Evolutionary conservation across 805 yeast species (phyloP), one percentile per base, ranked within the genome.

Genomic region (Sungouiozyma ichnusensis): DNA sequence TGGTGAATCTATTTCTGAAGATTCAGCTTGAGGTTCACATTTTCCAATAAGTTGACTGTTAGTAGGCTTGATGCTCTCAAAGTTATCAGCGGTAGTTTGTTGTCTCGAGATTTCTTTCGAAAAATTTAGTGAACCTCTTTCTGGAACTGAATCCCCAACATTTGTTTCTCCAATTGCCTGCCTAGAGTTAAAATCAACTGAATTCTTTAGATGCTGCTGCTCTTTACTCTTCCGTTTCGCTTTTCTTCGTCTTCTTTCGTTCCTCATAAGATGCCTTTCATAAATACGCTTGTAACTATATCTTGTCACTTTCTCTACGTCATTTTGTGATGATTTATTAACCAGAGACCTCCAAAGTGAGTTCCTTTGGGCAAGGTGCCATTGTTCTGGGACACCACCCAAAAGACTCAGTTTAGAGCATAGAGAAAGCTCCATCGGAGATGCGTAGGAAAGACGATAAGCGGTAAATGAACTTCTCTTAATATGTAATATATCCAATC

Each of bases 391-490:
- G 2, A 79, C 55, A 0, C 69, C 65, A 0, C 90, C 90, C 4
- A 83, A 48, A 7, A 80, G 60, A 0, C 73, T 58, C 1, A 70
- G 64, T 38, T 65, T 64, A 1, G 85, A 69, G 9, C 65, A 60
- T n/a, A 65, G 62, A 3, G 76, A 63, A 5, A 83, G 54, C 42
- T 74, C 72, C 3, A 51, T 40, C 0, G 80, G 64, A 7, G 68
- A 63, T n/a, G 74, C 68, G 55, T 77, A 79, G 14, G 69, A 59
- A 19, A 83, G 61, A 35, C 83, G 65, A 44, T 70, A 76, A 0
- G 82, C 80, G 0, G 85, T 76, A 60, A 75, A 81, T 2, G 85
- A 78, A 20, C 63, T 46, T 33, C 53, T 58, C 3, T 84, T 84
- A 16, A 77, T 62, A 16, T 40, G 37, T 15, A 51, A 16, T n/a